Evolutionary conservation across 768 basidiomycete genomes (phyloP).

Genomic region (Termitomyces sp.): DNA sequence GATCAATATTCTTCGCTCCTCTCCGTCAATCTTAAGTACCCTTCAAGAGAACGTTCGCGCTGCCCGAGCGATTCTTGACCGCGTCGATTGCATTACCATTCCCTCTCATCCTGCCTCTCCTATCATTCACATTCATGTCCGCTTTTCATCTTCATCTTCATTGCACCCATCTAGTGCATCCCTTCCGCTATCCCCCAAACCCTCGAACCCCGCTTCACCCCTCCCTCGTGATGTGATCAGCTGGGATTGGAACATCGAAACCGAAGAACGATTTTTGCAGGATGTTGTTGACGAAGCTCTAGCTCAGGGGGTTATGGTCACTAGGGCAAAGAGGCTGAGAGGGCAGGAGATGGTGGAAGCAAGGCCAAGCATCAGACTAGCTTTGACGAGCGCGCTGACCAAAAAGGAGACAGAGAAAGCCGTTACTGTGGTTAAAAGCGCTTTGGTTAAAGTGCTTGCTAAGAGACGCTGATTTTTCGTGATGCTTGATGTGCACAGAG

Average conservation of each 20-base stretch:
- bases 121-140: conserved; percentile 80
- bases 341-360: conserved; percentile 83
- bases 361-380: conserved; percentile 82
- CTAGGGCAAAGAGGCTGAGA: conserved; percentile 75
- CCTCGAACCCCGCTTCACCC: conserved; percentile 46
- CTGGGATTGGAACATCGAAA: conserved; percentile 55
- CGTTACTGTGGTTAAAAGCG: conserved; percentile 64
- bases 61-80: conserved; percentile 79
- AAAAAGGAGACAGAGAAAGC: conserved; percentile 95
- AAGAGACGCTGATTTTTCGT: conserved; percentile 40
- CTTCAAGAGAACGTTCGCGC: conserved; percentile 80
- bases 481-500: not conserved
- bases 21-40: conserved; percentile 68
- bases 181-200: conserved; percentile 27
- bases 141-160: conserved; percentile 25
- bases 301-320: conserved; percentile 79
- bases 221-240: conserved; percentile 40
- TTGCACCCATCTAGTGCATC: conserved; percentile 21
- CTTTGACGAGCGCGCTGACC: conserved; percentile 71
- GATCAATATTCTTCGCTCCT: conserved; percentile 72
- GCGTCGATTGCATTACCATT: conserved; percentile 74
- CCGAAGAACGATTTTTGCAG: conserved; percentile 81
- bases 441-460: conserved; percentile 69
- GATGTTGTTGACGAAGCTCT: conserved; percentile 89
- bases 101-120: conserved; percentile 86